Evolutionary conservation across 1,284 basidiomycete species (phyloP), one percentile per base, ranked within the genome.

Genomic region (Moesziomyces parantarcticus): DNA sequence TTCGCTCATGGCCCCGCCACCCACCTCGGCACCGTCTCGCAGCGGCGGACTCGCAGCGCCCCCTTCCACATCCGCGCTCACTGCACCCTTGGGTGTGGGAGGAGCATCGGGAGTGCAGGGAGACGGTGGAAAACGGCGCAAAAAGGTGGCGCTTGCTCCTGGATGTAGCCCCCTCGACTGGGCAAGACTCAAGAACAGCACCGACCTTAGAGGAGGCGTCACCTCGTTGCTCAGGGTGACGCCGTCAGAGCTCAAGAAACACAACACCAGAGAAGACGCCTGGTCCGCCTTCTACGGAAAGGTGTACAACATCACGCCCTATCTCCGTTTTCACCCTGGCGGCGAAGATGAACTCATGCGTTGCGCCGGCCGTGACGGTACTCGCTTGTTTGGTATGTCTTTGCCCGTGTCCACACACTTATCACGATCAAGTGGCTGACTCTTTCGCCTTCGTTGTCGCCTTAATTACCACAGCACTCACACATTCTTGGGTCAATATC

Each of bases 231-330:
- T 89, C 79, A 89, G 93, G 32, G 89, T 99, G 56, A 91, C 93
- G 5, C 89, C 92, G 10, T 92, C 91, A 0, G 89, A 93, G 81
- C 87, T 99, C 53, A 92, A 92, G 80, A 85, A 88, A 80, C 96
- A 98, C 83, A 90, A 92, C 69, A 91, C 88, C 40, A 87, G 85
- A n/a, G 90, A 92, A 50, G 94, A 99, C 84, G 94, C 93, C 1
- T 99, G 96, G 96, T 90, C 93, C 7, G 91, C 90, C 0, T 91
- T 98, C 85, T 90, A 91, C 74, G 94, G 94, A 48, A 95, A 92
- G 82, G 94, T 99, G 22, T 99, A 99, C 86, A 97, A 99, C 84
- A 92, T 99, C 49, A 96, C 94, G 2, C 89, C 92, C 0, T 99
- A 98, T 84, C 85, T 97, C 7, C 87, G 90, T 1, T 99, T 91